Percentiles rank a stretch among this genome's conserved stretches.
Conservation (phyloP, 2,329 filamentous ascomycete genomes). For the Colletotrichum sojae region DNA sequence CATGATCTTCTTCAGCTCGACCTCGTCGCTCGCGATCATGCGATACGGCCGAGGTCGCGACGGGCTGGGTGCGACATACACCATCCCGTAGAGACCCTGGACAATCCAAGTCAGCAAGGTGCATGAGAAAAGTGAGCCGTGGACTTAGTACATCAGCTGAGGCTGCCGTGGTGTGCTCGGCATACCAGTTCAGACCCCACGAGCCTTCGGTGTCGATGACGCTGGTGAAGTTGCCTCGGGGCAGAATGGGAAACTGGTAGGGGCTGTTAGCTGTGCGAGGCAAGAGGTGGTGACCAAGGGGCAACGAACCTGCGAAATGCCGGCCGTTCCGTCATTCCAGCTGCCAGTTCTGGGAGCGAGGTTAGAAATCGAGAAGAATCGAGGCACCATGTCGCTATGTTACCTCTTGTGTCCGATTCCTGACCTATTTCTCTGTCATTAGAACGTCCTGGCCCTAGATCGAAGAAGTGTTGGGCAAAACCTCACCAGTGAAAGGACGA, state of each 20-base stretch:
- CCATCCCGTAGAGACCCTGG: slow-evolving; percentile 37
- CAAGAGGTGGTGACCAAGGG: not conserved
- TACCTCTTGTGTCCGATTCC: slow-evolving; percentile 35
- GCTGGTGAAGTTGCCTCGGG: slow-evolving; percentile 33
- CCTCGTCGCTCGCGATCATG: slow-evolving; percentile 22
- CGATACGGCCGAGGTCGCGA: slow-evolving; percentile 27
- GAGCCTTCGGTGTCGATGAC: slow-evolving; percentile 28
- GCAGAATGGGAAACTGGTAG: slow-evolving; percentile 22
- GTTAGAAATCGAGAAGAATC: not conserved
- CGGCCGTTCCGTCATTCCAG: slow-evolving; percentile 32
- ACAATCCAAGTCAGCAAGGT: not conserved
- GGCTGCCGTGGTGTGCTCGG: slow-evolving; percentile 30
- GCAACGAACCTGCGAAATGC: slow-evolving; percentile 22
- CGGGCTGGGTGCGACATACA: slow-evolving; percentile 30
- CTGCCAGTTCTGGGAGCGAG: slow-evolving; percentile 11
- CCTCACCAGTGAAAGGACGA: slow-evolving; percentile 28
- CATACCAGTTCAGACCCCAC: slow-evolving; percentile 35
- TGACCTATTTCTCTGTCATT: slow-evolving; percentile 12
- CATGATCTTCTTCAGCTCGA: slow-evolving; percentile 27
- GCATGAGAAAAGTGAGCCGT: not conserved
- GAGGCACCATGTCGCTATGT: not conserved
- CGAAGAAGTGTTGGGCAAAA: not conserved
- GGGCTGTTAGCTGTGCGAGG: not conserved
- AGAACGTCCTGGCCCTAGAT: not conserved
- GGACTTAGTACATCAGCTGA: slow-evolving; percentile 22